Percentiles rank a stretch among this genome's conserved stretches.
phyloP scores from a whole-genome alignment of 2,329 filamentous ascomycete species.

The Albophoma yamanashiensis region DNA sequence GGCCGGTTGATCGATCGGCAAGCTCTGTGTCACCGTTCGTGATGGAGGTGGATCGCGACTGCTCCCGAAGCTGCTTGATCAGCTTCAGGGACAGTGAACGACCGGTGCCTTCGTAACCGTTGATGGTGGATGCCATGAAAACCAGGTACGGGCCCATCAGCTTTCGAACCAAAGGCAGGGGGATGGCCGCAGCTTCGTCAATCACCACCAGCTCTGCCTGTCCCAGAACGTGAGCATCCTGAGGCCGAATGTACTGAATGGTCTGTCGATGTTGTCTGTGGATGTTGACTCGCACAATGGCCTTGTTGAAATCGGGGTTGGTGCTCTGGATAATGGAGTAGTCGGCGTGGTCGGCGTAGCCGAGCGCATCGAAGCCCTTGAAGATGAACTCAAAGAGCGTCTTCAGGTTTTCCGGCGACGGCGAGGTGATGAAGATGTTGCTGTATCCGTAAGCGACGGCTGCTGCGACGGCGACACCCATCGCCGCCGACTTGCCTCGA shows the following conservation, averaged over 20 bases:
- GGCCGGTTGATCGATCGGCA: slow-evolving; percentile 70
- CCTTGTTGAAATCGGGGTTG: slow-evolving; percentile 98
- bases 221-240: slow-evolving; percentile 88
- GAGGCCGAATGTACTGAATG: slow-evolving; percentile 95
- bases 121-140: slow-evolving; percentile 99
- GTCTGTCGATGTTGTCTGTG: slow-evolving; percentile 92
- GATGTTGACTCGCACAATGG: slow-evolving; percentile 92
- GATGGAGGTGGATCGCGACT: slow-evolving; percentile 59
- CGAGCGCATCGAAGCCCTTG: slow-evolving; percentile 92
- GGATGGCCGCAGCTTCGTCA: slow-evolving; percentile 94
- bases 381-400: slow-evolving; percentile 97
- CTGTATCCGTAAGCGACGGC: slow-evolving; percentile 94
- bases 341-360: slow-evolving; percentile 89
- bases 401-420: slow-evolving; percentile 96
- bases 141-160: slow-evolving; percentile 94
- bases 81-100: slow-evolving; percentile 90
- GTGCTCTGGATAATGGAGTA: slow-evolving; percentile 98
- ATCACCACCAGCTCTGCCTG: slow-evolving; percentile 95
- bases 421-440: slow-evolving; percentile 98
- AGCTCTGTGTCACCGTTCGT: slow-evolving; percentile 51
- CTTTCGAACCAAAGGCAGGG: slow-evolving; percentile 82
- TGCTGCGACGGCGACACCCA: slow-evolving; percentile 88
- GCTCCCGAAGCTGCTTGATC: slow-evolving; percentile 92
- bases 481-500: slow-evolving; percentile 90
- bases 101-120: slow-evolving; percentile 95